Base-by-base conservation (phyloP, 352 stramenopile species). In the Pythium utonaiense region DNA sequence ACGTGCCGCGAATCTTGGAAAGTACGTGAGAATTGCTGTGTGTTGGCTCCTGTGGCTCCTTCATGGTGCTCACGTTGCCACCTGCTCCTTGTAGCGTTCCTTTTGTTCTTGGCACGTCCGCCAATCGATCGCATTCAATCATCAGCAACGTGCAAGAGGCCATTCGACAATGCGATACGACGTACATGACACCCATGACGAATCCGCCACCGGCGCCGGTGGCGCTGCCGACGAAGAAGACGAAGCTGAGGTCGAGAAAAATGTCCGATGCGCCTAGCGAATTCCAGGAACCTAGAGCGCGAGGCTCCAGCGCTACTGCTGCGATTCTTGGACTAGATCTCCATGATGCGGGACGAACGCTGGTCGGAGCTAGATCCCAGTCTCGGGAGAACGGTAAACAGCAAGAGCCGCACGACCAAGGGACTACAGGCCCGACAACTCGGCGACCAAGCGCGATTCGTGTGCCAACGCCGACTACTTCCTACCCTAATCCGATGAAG, bases 111-210 rank as follows among this genome's bases (percentile, higher is more conserved):
- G 80, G 80, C 1, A 84, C 68, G 41, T 84, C 78, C 1, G 67
- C 76, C 13, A 71, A 75, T 53, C 69, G 63, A 57, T 90, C 83
- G 27, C 87, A 89, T 63, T 90, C 80, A 9, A 62, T 92, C 17
- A 86, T 89, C 44, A 78, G 78, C 25, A 89, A 80, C 56, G 70
- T 85, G 22, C 83, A 92, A 51, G 79, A 90, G 31, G 79, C 80
- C n/a, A 67, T 90, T 9, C 78, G 80, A 19, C 74, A 82, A 55
- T 88, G 80, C 53, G 83, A 89, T 56, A 75, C 73, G 10, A 84
- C 74, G 30, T 88, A 77, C 42, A 54, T 73, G 45, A 68, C 64
- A 30, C 80, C 80, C 5, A 59, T 42, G 14, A 68, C 61, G 13
- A 62, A 62, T 50, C 45, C 53, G 6, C 34, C 45, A 3, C 44